Evolutionary conservation across 2,329 filamentous ascomycete species (phyloP), one percentile per base, ranked within the genome.

Genomic region (Dactylonectria macrodidyma): DNA sequence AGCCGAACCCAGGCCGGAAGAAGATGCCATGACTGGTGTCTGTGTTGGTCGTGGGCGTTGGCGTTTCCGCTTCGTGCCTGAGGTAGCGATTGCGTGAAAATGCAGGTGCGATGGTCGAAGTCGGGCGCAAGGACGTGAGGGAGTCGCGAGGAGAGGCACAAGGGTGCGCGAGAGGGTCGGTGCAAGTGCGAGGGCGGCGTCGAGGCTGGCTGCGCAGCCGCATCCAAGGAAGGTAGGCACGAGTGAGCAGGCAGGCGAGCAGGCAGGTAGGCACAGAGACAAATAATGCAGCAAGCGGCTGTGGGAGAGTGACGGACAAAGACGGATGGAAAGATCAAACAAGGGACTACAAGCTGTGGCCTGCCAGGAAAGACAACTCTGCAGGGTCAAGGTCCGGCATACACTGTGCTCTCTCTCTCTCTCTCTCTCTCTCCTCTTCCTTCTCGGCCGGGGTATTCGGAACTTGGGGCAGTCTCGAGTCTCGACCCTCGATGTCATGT

Each of bases 401-500:
- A 30, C 19, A 48, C 22, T 30, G 19, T 52, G 36, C 64, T 61
- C 46, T 59, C 41, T 44, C 41, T 44, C 30, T 30, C 19, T 19
- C 19, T 19, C 19, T 19, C 19, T 19, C 19, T 19, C 19, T 24
- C 52, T 52, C 38, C 46, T 64, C 61, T 50, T 67, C 59, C 65
- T 65, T 60, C 66, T 67, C 62, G 50, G 66, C 68, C 65, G 67
- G 72, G 61, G 62, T 70, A 64, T 66, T 59, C 36, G 48, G 33
- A 59, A 67, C 65, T 59, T 65, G 51, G 61, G 66, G 66, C 58
- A 61, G 54, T 66, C 66, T 68, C 60, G 60, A 64, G 55, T 55
- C 57, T 64, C 64, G 48, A 71, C 69, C 70, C 70, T 74, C 71
- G 66, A 74, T 76, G 74, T 76, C 74, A 76, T 76, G 65, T 55